Conservation (phyloP, 148 eudicot genomes). For the Mesembryanthemum crystallinum region DNA sequence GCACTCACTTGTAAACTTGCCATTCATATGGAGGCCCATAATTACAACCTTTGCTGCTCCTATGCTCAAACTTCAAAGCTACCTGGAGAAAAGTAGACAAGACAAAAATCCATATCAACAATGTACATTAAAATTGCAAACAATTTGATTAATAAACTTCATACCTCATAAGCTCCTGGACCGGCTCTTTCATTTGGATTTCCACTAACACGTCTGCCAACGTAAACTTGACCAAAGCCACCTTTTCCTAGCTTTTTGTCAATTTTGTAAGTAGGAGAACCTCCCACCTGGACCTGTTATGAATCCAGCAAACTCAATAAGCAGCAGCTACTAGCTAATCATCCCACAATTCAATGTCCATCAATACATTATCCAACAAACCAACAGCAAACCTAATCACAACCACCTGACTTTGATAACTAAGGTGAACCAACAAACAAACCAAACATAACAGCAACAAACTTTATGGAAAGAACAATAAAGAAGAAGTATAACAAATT, state of each 20-base stretch:
- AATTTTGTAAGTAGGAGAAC: conserved; percentile 62
- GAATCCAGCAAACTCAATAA: conserved; percentile 2
- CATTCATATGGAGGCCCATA: conserved; percentile 95
- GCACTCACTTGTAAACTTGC: conserved; percentile 86
- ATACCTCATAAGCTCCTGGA: conserved; percentile 77
- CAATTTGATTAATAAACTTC: background rate
- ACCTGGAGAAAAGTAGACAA: conserved; percentile 45
- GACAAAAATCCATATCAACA: conserved; percentile 1
- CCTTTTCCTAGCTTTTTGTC: conserved; percentile 88
- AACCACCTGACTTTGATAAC: background rate
- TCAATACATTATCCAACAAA: too few species aligned
- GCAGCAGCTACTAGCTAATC: background rate
- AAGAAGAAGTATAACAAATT: background rate
- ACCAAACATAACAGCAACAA: background rate
- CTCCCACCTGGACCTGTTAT: conserved; percentile 72
- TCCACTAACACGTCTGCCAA: conserved; percentile 64
- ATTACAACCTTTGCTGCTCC: conserved; percentile 87
- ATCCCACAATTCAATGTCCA: background rate
- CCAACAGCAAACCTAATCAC: background rate
- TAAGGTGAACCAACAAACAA: background rate
- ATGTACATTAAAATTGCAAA: background rate
- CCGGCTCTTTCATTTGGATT: conserved; percentile 60
- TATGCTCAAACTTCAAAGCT: conserved; percentile 86
- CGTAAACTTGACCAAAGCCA: conserved; percentile 93
- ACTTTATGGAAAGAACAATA: background rate